These are phyloP conservation scores for Pyrus hybrid DNA, from an alignment of 331 rosid genomes.

Conservation along the genomic window DNA sequence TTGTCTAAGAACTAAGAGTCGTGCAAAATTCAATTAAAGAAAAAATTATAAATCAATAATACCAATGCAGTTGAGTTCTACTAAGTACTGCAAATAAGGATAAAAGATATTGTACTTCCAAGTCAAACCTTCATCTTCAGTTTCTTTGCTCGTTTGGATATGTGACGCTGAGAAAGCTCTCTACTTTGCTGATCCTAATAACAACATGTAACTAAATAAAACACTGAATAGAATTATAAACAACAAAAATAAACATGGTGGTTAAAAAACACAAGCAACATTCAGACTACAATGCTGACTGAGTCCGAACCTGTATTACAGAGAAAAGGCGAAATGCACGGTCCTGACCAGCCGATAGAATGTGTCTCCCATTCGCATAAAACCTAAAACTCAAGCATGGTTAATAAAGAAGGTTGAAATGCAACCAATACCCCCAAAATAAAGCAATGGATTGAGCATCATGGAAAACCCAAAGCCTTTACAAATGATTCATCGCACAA, in stretches of 20 bases:
- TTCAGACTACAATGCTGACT: background rate
- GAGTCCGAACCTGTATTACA: constrained; percentile 68
- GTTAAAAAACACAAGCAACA: background rate
- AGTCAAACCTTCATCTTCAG: constrained; percentile 66
- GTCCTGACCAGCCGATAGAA: constrained; percentile 96
- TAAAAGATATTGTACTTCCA: background rate
- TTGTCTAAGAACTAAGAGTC: background rate
- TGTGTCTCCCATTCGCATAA: constrained; percentile 94
- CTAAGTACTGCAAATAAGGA: background rate
- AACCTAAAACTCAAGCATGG: constrained; percentile 45
- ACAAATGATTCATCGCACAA: background rate
- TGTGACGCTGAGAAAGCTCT: constrained; percentile 90
- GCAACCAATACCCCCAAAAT: background rate
- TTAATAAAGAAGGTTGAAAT: background rate
- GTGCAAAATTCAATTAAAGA: background rate
- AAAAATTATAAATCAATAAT: background rate
- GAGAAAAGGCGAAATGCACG: constrained; percentile 96
- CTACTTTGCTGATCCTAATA: constrained; percentile 91
- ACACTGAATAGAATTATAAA: background rate
- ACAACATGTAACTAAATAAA: constrained; percentile 11
- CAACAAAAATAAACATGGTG: background rate
- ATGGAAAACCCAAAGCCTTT: background rate
- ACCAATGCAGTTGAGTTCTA: background rate
- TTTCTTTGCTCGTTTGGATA: constrained; percentile 83
- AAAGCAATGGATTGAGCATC: background rate